Evolutionary conservation across 192 early-diverging fungal species (phyloP), one percentile per base, ranked within the genome.

Genomic region (Martensiomyces pterosporus): DNA sequence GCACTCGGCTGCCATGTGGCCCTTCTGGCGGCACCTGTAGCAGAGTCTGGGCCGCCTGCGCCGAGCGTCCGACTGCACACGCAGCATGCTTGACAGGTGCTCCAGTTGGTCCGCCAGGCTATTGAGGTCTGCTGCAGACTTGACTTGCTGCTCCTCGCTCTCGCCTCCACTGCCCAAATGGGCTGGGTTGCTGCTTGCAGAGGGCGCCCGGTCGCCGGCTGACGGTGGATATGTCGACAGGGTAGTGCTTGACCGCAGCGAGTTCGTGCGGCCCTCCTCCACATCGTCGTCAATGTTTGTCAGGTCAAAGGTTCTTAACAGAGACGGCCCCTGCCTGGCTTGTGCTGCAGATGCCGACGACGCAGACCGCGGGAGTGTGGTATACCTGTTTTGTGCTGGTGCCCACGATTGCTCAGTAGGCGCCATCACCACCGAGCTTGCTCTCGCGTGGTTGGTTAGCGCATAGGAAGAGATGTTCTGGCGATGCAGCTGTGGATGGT

Each of bases 11-110:
- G 67, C 67, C 36, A 71, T 49, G 24, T 71, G 67, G 14, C 67
- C 67, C 52, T 71, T 71, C 42, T 71, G 67, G 6, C 67, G 60
- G 56, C 67, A 71, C 14, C 67, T 43, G 48, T 71, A 71, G 67
- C 67, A 71, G 18, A 71, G 49, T 0, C 67, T 55, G n/a, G 67
- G 67, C 10, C 67, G 67, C 7, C 61, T 48, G 9, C 60, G 60
- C 19, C 61, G 60, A 0, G 62, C 57, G 23, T 72, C 68, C 41
- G 68, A 72, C 48, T 72, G 62, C 18, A 58, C 62, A 16, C 68
- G 68, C 41, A 72, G 36, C 50, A 64, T 58, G 22, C 43, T 39
- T 18, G 68, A 60, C 41, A 72, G 56, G 38, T 43, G 57, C 37
- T 72, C 68, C 33, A 72, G 57, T 46, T 72, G 68, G 29, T 72